A percentile compares a stretch with the other conserved stretches of the same genome.
These are phyloP conservation scores for Aspergillus sp. DNA, from an alignment of 2,329 filamentous ascomycete species.

Conservation along the genomic window DNA sequence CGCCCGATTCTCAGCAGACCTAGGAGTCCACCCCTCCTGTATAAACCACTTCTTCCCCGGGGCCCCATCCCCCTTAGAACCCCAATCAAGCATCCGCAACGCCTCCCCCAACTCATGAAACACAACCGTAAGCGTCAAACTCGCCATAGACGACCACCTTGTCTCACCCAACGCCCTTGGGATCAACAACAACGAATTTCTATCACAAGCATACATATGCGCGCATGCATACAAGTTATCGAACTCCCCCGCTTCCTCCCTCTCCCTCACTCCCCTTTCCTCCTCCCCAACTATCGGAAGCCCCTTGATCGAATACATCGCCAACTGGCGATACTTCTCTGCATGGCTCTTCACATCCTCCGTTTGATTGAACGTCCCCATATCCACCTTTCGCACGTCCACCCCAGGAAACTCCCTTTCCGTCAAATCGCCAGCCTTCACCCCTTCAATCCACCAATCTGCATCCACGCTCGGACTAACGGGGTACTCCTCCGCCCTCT, in stretches of 20 bases:
- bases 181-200: conserved; percentile 57
- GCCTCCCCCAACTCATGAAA: conserved; percentile 48
- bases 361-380: conserved; percentile 50
- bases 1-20: conserved; percentile 48
- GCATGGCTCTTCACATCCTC: conserved; percentile 30
- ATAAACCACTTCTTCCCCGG: conserved; percentile 48
- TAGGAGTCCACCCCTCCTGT: conserved; percentile 52
- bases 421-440: conserved; percentile 28
- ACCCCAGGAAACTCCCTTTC: conserved; percentile 45
- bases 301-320: conserved; percentile 51
- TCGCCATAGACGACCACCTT: conserved; percentile 47
- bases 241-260: conserved; percentile 36
- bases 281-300: conserved; percentile 34
- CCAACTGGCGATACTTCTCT: conserved; percentile 45
- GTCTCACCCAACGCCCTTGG: conserved; percentile 52
- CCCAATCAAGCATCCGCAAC: conserved; percentile 46
- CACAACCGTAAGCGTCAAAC: conserved; percentile 51
- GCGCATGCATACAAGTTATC: conserved; percentile 60
- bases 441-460: conserved; percentile 37
- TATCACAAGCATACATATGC: conserved; percentile 60
- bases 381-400: conserved; percentile 56
- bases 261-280: conserved; percentile 14
- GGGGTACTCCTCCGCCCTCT: conserved; percentile 37
- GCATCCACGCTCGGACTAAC: conserved; percentile 39
- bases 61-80: conserved; percentile 4